Evolutionary conservation across 2,329 filamentous ascomycete genomes (phyloP), one percentile per base, ranked within the genome.

Genomic region (Colletotrichum truncatum): DNA sequence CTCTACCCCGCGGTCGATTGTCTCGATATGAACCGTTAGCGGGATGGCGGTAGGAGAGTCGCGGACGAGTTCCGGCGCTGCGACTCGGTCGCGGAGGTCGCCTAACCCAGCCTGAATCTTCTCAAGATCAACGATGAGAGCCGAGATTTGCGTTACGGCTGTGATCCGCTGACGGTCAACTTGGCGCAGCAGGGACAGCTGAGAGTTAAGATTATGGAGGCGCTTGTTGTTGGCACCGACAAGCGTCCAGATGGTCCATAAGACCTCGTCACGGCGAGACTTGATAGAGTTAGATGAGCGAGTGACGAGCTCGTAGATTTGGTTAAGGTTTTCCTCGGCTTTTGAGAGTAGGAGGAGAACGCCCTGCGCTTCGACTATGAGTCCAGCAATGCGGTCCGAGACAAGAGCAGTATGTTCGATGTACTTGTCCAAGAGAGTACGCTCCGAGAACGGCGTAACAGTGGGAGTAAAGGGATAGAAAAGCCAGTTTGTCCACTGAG

Each of bases 1-100:
- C 75, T 94, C 90, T 1, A 94, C 87, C 0, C 91, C 91, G 51
- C 87, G 81, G 62, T 91, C 84, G 67, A 96, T 93, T 60, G 88
- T 89, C 69, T 93, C 89, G 39, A 96, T 89, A 73, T 96, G 92
- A 41, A 93, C 89, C 53, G 85, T 85, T 4, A 96, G 79, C 3
- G 92, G 91, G 9, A 93, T 82, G 26, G 82, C 79, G 4, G 71
- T 75, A 18, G 71, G 71, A 7, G 80, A 79, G 25, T 81, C 84
- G 2, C 84, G 84, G 10, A 89, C 71, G 9, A 91, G 75, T 68
- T 89, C 89, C 0, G 92, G 91, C 60, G 86, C 84, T 0, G 87
- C 88, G 9, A 94, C 90, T 6, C 90, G 81, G 65, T 93, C 91
- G 21, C 91, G 82, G 69, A 97, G 75, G 71, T 93, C 91, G 69